Base-by-base conservation (phyloP, 2,329 filamentous ascomycete species). In the Stagonosporopsis vannaccii region DNA sequence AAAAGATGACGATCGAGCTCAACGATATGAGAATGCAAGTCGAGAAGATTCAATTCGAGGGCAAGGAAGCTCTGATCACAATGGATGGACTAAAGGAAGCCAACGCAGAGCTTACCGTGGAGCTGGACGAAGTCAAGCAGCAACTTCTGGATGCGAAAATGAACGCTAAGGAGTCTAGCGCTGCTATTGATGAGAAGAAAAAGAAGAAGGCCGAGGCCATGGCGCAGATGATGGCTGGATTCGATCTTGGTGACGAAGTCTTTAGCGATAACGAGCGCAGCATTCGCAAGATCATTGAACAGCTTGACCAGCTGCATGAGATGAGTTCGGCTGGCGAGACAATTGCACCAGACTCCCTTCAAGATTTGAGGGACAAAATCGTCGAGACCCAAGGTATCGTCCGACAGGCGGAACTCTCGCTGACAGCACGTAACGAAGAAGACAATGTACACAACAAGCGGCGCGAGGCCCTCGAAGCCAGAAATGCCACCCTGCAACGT, bases 171-270 rank as follows among this genome's bases (percentile, higher is more conserved):
- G 95, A 98, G 79, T 94, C 90, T 1, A 92, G 87, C 40, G 92
- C 92, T 8, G 89, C 92, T 15, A 81, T 96, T 19, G 94, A 98
- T 67, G 95, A 98, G 79, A 99, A 99, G 83, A 96, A 98, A 79
- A 94, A 92, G 83, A 93, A 92, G 81, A 99, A 99, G 84, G 92
- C 93, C 0, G 95, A 99, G 80, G 95, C 96, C 79, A 99, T 99
- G 95, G 95, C 95, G 39, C 91, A 97, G 84, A 99, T 99, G 95
- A 97, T 99, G 94, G 95, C 95, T 56, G 92, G 94, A 3, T 98
- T 99, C 69, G 94, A 99, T 71, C 85, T 99, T 30, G 94, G 92
- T 40, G 89, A 90, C 44, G 93, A 97, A 55, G 88, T 96, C 28
- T 96, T 98, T 75, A 97, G 92, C 65, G 90, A 95, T 56, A 97